Percentiles rank a stretch among this genome's conserved stretches.
Conservation (phyloP, 805 yeast species). For the Priceomyces fermenticarens region DNA sequence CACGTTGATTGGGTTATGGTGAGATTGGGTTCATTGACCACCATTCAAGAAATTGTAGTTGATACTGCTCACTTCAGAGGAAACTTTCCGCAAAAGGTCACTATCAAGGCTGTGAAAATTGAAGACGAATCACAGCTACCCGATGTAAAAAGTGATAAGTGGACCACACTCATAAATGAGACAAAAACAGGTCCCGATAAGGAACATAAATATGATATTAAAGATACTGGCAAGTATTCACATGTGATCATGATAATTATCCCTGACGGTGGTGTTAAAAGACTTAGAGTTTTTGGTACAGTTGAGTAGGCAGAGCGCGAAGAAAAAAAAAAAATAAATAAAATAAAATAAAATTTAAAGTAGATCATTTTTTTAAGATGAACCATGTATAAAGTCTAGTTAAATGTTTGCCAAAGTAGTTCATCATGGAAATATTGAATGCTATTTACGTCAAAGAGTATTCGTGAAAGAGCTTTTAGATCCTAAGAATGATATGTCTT, state of each 20-base stretch:
- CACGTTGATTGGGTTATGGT: conserved; percentile 93
- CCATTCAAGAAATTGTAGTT: conserved; percentile 58
- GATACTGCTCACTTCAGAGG: conserved; percentile 96
- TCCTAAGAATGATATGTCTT: conserved; percentile 1
- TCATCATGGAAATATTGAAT: background rate
- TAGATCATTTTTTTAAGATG: background rate
- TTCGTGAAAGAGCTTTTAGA: conserved; percentile 16
- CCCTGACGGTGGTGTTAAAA: conserved; percentile 97
- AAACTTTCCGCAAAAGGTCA: conserved; percentile 82
- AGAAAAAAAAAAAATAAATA: background rate
- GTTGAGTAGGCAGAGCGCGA: conserved; percentile 13
- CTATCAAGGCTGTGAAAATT: conserved; percentile 58
- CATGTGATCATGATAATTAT: conserved; percentile 80
- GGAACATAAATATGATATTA: conserved; percentile 60
- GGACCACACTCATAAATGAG: conserved; percentile 66
- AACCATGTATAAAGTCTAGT: background rate
- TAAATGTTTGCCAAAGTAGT: conserved; percentile 1
- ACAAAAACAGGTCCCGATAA: conserved; percentile 79
- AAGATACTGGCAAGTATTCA: conserved; percentile 36
- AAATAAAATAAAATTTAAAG: background rate
- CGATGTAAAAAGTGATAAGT: conserved; percentile 42
- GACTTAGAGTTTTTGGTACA: conserved; percentile 79
- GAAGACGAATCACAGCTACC: conserved; percentile 31
- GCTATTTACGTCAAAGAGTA: conserved; percentile 10
- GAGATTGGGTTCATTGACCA: conserved; percentile 66